Evolutionary conservation across 345 rosid genomes (phyloP).

Genomic region (Angophora floribunda): DNA sequence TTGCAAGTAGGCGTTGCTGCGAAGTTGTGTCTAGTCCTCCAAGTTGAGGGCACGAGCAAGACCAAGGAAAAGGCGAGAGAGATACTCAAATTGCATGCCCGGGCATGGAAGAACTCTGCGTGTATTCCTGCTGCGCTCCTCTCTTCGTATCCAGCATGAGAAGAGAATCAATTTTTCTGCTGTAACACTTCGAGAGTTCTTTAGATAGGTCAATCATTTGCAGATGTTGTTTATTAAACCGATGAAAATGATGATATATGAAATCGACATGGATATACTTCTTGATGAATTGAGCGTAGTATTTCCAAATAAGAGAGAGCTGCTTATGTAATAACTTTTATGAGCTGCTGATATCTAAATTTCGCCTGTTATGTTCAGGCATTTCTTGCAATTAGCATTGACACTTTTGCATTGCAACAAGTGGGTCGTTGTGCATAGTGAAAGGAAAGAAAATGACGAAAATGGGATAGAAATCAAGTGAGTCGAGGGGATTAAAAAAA

Average conservation of each 20-base stretch:
- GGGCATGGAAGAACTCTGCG: conserved; percentile 55
- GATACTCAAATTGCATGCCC: conserved; percentile 55
- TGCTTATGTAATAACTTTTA: not conserved
- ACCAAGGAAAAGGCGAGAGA: conserved; percentile 56
- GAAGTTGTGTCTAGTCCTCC: conserved; percentile 60
- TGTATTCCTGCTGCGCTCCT: conserved; percentile 34
- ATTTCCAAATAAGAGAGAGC: not conserved
- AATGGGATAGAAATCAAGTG: too few relatives aligned
- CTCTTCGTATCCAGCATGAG: conserved; percentile 21
- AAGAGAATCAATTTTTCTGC: not conserved
- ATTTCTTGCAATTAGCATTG: too few relatives aligned
- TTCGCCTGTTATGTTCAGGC: not conserved
- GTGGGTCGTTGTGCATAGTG: too few relatives aligned
- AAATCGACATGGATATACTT: not conserved
- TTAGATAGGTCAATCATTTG: not conserved
- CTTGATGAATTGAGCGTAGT: not conserved
- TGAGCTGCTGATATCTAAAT: not conserved
- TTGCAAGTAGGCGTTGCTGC: conserved; percentile 57
- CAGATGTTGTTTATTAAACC: not conserved
- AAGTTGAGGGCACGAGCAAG: conserved; percentile 33
- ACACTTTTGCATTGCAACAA: too few relatives aligned
- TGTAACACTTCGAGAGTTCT: not conserved
- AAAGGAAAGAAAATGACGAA: too few relatives aligned
- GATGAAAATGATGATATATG: not conserved
- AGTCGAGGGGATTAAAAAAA: too few relatives aligned